Evolutionary conservation across 306 rosid species (phyloP).

Genomic region (Vicia villosa): DNA sequence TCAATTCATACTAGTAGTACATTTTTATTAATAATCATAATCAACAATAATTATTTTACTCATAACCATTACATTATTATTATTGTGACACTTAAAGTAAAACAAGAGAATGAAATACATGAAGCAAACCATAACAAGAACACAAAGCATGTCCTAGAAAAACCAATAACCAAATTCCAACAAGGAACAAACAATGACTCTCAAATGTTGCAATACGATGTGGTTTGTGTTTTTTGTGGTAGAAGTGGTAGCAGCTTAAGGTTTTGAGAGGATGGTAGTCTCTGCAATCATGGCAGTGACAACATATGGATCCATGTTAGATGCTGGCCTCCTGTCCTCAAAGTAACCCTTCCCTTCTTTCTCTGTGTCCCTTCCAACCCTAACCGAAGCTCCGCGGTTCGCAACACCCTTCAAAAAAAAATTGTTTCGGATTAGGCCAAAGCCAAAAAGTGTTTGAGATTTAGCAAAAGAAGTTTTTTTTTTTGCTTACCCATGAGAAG

Average conservation of each 20-base stretch:
- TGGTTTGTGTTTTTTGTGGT: background rate
- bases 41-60: background rate
- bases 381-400: constrained; percentile 91
- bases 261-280: constrained; percentile 84
- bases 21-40: background rate
- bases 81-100: background rate
- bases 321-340: constrained; percentile 95
- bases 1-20: background rate
- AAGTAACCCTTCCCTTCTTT: constrained; percentile 88
- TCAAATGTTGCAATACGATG: background rate
- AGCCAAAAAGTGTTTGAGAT: too few species aligned
- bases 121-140: background rate
- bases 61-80: background rate
- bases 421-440: background rate
- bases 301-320: constrained; percentile 98
- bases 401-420: constrained; percentile 74
- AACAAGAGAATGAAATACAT: background rate
- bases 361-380: constrained; percentile 99
- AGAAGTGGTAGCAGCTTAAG: constrained; percentile 36
- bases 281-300: constrained; percentile 95
- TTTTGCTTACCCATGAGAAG: constrained; percentile 85
- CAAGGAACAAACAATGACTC: background rate
- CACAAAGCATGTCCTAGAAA: constrained; percentile 3
- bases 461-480: background rate
- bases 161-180: constrained; percentile 9